Conservation (phyloP, 2,329 filamentous ascomycete genomes). For the Neonectria coccinea region DNA sequence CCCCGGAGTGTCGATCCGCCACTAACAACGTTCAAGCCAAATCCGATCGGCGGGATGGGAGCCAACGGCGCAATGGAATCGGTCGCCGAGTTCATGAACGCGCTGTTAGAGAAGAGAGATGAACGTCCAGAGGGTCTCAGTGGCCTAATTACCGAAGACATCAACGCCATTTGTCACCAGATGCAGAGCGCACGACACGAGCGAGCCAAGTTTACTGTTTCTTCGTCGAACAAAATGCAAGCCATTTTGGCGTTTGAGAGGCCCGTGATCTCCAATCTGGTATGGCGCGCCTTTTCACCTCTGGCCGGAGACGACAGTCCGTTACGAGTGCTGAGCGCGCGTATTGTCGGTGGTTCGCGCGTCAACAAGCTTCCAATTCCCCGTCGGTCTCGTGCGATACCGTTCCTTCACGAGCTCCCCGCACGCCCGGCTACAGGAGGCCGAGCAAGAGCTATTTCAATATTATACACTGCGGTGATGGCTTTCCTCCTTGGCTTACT, state of each 20-base stretch:
- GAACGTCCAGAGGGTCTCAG: slow-evolving; percentile 17
- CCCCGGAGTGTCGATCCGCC: not conserved
- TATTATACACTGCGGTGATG: not conserved
- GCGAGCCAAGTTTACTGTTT: slow-evolving; percentile 4
- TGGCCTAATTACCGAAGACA: slow-evolving; percentile 15
- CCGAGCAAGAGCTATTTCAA: not conserved
- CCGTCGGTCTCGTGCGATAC: not conserved
- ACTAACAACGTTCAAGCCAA: slow-evolving; percentile 31
- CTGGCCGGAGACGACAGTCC: not conserved
- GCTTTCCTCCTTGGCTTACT: not conserved
- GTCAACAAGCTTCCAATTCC: not conserved
- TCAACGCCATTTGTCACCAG: slow-evolving; percentile 28
- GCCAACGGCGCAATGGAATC: slow-evolving; percentile 47
- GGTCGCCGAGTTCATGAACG: slow-evolving; percentile 18
- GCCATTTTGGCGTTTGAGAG: slow-evolving; percentile 12
- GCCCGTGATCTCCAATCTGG: not conserved
- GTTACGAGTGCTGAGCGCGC: not conserved
- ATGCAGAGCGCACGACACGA: slow-evolving; percentile 35
- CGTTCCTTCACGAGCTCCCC: slow-evolving; percentile 7
- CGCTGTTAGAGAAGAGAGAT: slow-evolving; percentile 6
- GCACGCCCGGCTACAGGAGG: not conserved
- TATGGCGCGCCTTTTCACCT: not conserved
- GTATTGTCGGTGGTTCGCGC: slow-evolving; percentile 2
- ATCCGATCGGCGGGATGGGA: slow-evolving; percentile 45
- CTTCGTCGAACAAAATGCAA: slow-evolving; percentile 1